These are phyloP conservation scores for Tuber borchii DNA, from an alignment of 495 filamentous ascomycete species.

Conservation along the genomic window DNA sequence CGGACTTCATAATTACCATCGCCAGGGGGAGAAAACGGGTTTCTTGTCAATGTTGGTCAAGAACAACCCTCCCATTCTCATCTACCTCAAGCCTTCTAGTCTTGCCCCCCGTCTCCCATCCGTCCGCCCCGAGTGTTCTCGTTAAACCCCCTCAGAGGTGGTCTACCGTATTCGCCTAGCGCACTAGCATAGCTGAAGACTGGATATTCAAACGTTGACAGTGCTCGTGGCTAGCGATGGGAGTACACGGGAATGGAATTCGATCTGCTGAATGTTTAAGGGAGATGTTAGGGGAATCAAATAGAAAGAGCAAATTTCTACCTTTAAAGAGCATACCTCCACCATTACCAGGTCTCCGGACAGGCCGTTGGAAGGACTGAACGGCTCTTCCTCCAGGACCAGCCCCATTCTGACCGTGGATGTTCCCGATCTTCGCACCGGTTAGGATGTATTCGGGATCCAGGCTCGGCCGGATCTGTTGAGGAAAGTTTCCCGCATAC, in stretches of 20 bases:
- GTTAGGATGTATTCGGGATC: constrained; percentile 30
- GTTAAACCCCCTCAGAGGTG: background rate
- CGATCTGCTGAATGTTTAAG: constrained; percentile 1
- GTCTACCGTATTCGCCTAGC: too few relatives aligned
- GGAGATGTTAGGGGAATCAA: background rate
- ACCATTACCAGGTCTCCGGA: background rate
- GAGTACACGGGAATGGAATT: constrained; percentile 6
- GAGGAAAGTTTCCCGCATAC: background rate
- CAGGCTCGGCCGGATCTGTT: background rate
- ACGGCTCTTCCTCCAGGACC: background rate
- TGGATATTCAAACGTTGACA: too few relatives aligned
- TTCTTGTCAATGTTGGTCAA: background rate
- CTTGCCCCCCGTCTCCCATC: background rate
- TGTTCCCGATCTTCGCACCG: constrained; percentile 27
- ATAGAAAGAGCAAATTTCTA: background rate
- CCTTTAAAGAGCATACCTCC: constrained; percentile 2
- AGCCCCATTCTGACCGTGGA: constrained; percentile 3
- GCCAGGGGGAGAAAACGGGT: background rate
- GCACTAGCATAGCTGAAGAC: too few relatives aligned
- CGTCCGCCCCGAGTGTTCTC: background rate
- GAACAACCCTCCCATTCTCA: background rate
- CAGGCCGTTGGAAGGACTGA: constrained; percentile 5
- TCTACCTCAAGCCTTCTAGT: constrained; percentile 5
- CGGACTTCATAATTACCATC: background rate
- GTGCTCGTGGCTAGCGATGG: constrained; percentile 12